A percentile compares a stretch with the other conserved stretches of the same genome.
Conservation (phyloP, 306 rosid genomes). For the Hippophae tibetana region DNA sequence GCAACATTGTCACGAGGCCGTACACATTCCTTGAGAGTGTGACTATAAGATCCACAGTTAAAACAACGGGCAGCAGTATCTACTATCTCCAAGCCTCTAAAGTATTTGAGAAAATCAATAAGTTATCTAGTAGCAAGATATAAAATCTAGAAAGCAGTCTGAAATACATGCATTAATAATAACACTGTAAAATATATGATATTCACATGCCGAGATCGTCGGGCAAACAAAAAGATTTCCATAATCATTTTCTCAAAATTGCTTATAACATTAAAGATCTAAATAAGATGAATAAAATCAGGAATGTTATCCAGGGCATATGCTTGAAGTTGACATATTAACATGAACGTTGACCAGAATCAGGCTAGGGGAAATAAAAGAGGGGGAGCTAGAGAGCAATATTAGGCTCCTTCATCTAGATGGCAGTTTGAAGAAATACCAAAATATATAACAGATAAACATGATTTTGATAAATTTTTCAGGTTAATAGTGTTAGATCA, state of each 20-base stretch:
- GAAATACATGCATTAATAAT: too few relatives aligned
- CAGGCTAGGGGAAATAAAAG: too few relatives aligned
- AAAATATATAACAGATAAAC: background rate
- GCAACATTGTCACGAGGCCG: conserved; percentile 68
- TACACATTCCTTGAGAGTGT: conserved; percentile 63
- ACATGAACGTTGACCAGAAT: too few relatives aligned
- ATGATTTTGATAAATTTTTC: background rate
- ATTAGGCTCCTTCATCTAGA: background rate
- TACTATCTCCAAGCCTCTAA: conserved; percentile 66
- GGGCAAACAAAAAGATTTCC: too few relatives aligned
- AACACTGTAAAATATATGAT: too few relatives aligned
- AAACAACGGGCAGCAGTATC: conserved; percentile 79
- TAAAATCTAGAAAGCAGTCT: background rate
- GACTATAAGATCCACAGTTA: conserved; percentile 91
- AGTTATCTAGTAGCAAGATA: background rate
- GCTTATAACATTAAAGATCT: too few relatives aligned
- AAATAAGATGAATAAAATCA: too few relatives aligned
- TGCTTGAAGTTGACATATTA: too few relatives aligned
- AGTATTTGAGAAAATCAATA: conserved; percentile 12
- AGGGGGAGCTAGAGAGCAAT: conserved; percentile 3
- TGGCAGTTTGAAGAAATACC: background rate
- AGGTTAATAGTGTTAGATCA: background rate
- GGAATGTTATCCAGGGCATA: too few relatives aligned
- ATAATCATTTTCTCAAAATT: too few relatives aligned
- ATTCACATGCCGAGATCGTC: too few relatives aligned